Conservation (phyloP, 352 stramenopile genomes). For the Pythium insidiosum region DNA sequence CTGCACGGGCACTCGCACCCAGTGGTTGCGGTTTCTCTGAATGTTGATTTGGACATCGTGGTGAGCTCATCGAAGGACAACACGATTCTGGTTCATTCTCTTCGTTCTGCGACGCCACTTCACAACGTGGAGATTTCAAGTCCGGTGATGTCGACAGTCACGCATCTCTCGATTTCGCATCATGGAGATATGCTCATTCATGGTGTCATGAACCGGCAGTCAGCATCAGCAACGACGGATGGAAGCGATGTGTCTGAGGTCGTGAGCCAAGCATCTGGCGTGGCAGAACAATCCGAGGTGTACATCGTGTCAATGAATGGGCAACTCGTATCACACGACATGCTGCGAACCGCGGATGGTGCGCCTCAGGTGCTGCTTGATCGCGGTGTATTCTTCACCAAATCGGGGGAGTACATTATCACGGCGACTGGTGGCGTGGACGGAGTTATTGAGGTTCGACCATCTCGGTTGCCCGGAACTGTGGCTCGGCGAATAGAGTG, state of each 20-base stretch:
- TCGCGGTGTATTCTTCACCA: slow-evolving; percentile 64
- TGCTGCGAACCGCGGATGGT: slow-evolving; percentile 29
- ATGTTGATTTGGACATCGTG: slow-evolving; percentile 78
- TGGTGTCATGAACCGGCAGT: slow-evolving; percentile 29
- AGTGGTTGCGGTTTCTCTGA: slow-evolving; percentile 70
- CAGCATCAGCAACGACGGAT: no score
- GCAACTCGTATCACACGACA: slow-evolving; percentile 57
- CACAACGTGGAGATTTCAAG: slow-evolving; percentile 59
- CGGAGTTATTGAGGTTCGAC: slow-evolving; percentile 69
- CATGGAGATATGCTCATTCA: slow-evolving; percentile 70
- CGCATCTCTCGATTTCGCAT: slow-evolving; percentile 68
- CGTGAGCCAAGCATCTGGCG: no score
- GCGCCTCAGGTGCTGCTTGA: slow-evolving; percentile 53
- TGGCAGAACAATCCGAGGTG: slow-evolving; percentile 59
- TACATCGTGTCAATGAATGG: slow-evolving; percentile 82
- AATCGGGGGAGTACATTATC: slow-evolving; percentile 74
- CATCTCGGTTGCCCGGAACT: slow-evolving; percentile 43
- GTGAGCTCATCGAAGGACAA: slow-evolving; percentile 75
- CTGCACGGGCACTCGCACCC: slow-evolving; percentile 70
- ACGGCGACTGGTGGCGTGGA: slow-evolving; percentile 48
- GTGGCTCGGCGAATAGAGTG: slow-evolving; percentile 73
- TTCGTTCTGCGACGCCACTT: slow-evolving; percentile 64
- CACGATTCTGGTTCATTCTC: slow-evolving; percentile 65
- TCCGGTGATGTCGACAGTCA: slow-evolving; percentile 38
- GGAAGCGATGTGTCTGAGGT: no score